phyloP scores from a whole-genome alignment of 2,329 filamentous ascomycete genomes.

The Aspergillus costaricaensis region DNA sequence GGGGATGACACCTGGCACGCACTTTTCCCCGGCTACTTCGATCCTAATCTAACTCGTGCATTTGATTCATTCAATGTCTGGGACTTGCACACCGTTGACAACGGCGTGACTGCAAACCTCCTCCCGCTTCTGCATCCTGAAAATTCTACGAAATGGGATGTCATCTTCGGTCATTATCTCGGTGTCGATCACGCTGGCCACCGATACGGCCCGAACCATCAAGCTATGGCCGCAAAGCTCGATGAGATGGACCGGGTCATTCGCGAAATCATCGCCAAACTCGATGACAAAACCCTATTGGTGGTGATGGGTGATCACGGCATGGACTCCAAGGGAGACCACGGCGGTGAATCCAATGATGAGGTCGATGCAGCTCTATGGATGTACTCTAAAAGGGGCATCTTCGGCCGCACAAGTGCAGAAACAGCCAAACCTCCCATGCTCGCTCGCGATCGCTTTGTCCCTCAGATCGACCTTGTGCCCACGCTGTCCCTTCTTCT shows the following conservation, averaged over 20 bases:
- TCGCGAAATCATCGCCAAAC: conserved; percentile 65
- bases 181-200: conserved; percentile 97
- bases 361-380: conserved; percentile 92
- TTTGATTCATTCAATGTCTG: conserved; percentile 99
- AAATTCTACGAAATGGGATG: conserved; percentile 76
- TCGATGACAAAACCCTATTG: conserved; percentile 85
- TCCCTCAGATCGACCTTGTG: conserved; percentile 88
- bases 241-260: conserved; percentile 87
- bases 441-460: conserved; percentile 73
- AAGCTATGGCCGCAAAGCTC: conserved; percentile 87
- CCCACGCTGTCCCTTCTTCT: conserved; percentile 86
- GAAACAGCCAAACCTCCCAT: conserved; percentile 58
- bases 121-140: conserved; percentile 69
- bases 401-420: conserved; percentile 76
- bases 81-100: conserved; percentile 95
- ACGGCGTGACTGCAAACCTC: conserved; percentile 88
- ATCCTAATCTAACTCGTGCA: conserved; percentile 77
- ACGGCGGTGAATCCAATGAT: conserved; percentile 96
- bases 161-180: conserved; percentile 91
- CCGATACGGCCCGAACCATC: conserved; percentile 89
- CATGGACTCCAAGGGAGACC: conserved; percentile 96
- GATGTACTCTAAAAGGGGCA: conserved; percentile 91
- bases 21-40: conserved; percentile 91
- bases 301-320: conserved; percentile 99
- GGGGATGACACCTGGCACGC: conserved; percentile 98